Percentiles rank a stretch among this genome's conserved stretches.
phyloP scores from a whole-genome alignment of 192 early-diverging fungal genomes.

The Paraglomus brasilianum region DNA sequence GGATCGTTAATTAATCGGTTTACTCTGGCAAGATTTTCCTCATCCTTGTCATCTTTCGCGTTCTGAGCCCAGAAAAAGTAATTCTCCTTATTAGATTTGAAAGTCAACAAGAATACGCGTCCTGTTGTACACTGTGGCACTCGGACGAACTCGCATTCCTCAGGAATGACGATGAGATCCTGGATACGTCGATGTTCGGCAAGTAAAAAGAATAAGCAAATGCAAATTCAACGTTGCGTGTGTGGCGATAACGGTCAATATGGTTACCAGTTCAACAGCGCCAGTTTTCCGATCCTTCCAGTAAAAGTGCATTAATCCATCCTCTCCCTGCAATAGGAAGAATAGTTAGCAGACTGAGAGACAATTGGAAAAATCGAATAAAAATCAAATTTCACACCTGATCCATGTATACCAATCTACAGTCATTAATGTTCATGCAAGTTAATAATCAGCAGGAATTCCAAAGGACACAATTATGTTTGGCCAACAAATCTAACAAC shows the following conservation, averaged over 20 bases:
- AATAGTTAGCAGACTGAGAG: slow-evolving; percentile 17
- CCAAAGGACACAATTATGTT: slow-evolving; percentile 18
- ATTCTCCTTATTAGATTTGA: slow-evolving; percentile 74
- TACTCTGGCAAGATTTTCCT: slow-evolving; percentile 51
- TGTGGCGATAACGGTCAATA: slow-evolving; percentile 1
- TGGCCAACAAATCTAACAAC: slow-evolving; percentile 5
- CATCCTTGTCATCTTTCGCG: slow-evolving; percentile 57
- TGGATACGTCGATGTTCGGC: slow-evolving; percentile 19
- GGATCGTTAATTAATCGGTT: slow-evolving; percentile 57
- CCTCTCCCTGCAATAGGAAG: slow-evolving; percentile 51
- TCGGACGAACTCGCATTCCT: slow-evolving; percentile 64
- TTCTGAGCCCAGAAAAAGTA: slow-evolving; percentile 88
- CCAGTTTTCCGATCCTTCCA: slow-evolving; percentile 72
- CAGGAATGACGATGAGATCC: slow-evolving; percentile 75
- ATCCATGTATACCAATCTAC: slow-evolving; percentile 58
- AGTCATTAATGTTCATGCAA: not conserved
- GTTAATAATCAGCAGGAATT: not conserved
- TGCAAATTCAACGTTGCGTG: not conserved
- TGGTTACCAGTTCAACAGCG: slow-evolving; percentile 46
- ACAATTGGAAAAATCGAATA: not conserved
- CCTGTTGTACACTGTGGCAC: slow-evolving; percentile 58
- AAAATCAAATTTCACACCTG: slow-evolving; percentile 35
- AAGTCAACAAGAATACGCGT: slow-evolving; percentile 79
- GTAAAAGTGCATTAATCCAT: slow-evolving; percentile 73
- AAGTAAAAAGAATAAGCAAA: slow-evolving; percentile 2